Conservation (phyloP, 371 early-diverging fungal genomes). For the Apophysomyces variabilis region DNA sequence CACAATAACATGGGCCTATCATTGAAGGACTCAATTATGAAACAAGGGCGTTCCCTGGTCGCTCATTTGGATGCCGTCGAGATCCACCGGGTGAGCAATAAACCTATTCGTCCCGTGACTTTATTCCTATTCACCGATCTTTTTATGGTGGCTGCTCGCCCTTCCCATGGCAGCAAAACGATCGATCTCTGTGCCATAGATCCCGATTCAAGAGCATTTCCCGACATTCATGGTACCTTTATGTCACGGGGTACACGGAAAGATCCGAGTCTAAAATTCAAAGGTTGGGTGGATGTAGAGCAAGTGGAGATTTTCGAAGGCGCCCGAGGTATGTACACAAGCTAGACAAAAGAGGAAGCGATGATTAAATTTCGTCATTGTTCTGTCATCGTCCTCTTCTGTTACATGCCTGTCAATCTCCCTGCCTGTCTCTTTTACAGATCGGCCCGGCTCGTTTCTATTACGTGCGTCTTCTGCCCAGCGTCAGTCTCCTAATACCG, state of each 20-base stretch:
- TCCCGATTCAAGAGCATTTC: slow-evolving; percentile 13
- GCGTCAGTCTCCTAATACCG: slow-evolving; percentile 15
- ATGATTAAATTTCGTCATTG: not conserved
- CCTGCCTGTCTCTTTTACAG: slow-evolving; percentile 22
- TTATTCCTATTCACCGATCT: slow-evolving; percentile 49
- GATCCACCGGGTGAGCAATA: slow-evolving; percentile 34
- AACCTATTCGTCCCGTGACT: slow-evolving; percentile 41
- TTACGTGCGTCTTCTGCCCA: slow-evolving; percentile 29
- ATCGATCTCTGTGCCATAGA: slow-evolving; percentile 31
- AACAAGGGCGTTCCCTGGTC: slow-evolving; percentile 41
- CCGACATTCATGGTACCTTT: slow-evolving; percentile 8
- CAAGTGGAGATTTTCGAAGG: slow-evolving; percentile 50
- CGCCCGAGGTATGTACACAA: slow-evolving; percentile 33
- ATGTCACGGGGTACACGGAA: slow-evolving; percentile 18
- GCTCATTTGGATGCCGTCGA: slow-evolving; percentile 49
- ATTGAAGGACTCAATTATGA: slow-evolving; percentile 43
- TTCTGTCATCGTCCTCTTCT: slow-evolving; percentile 4
- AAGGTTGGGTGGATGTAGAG: slow-evolving; percentile 53
- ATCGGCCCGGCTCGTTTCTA: slow-evolving; percentile 42
- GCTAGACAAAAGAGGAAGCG: not conserved
- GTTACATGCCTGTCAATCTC: slow-evolving; percentile 1
- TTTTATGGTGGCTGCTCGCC: slow-evolving; percentile 46
- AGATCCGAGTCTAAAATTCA: slow-evolving; percentile 41
- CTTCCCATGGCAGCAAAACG: slow-evolving; percentile 31
- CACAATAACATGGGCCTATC: slow-evolving; percentile 15